Conservation (phyloP, 345 rosid species). For the Cochlearia excelsa region DNA sequence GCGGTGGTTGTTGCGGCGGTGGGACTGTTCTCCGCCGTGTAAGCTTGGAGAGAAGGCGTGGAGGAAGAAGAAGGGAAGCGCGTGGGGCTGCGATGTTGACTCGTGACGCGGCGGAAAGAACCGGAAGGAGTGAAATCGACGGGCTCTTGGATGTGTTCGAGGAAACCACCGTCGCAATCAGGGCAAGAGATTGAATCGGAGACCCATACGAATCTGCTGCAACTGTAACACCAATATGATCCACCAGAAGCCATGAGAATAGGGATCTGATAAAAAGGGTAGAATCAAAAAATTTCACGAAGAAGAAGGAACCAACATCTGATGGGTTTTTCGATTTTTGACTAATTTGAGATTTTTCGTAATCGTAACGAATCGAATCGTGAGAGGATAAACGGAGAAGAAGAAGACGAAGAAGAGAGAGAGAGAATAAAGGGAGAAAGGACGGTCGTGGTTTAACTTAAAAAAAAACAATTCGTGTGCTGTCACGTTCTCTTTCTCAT, state of each 20-base stretch:
- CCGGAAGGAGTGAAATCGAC: conserved; percentile 37
- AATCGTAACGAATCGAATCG: not conserved
- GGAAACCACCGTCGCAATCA: conserved; percentile 75
- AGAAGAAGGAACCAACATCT: conserved; percentile 15
- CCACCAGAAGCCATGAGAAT: conserved; percentile 53
- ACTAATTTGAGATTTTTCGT: not conserved
- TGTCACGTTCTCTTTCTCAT: conserved; percentile 22
- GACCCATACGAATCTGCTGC: conserved; percentile 63
- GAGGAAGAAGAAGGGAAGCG: conserved; percentile 31
- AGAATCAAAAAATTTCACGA: not conserved
- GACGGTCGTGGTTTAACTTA: not conserved
- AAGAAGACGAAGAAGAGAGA: not conserved
- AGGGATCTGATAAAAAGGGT: not conserved
- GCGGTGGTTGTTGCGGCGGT: not conserved
- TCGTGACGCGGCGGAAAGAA: conserved; percentile 19
- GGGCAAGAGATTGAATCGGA: conserved; percentile 56
- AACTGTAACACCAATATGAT: conserved; percentile 86
- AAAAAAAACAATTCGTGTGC: conserved; percentile 3
- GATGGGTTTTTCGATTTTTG: conserved; percentile 4
- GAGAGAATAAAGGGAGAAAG: not conserved
- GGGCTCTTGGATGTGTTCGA: conserved; percentile 59
- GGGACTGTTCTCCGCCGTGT: conserved; percentile 8
- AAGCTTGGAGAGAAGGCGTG: conserved; percentile 23
- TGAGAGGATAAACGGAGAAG: conserved; percentile 17
- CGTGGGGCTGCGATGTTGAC: conserved; percentile 39